Evolutionary conservation across 345 rosid genomes (phyloP), one percentile per base, ranked within the genome.

Genomic region (Arabidopsis suecica): DNA sequence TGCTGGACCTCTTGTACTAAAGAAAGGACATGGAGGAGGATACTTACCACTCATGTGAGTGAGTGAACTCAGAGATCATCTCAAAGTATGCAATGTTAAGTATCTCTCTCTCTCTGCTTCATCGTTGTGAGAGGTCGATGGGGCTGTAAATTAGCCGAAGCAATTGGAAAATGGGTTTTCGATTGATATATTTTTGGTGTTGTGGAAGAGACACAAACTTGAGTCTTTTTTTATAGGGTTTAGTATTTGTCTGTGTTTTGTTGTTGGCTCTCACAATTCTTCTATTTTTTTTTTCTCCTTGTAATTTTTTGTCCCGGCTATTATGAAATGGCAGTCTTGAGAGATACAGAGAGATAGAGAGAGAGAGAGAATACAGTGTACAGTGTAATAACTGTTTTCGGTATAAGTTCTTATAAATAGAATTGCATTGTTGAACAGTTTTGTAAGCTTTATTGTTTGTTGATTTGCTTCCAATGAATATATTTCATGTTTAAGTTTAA

Each of bases 11-110:
- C 93, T 93, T 33, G 88, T 95, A 22, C 83, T 92, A 18, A 81
- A 93, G 76, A 90, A 78, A 84, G 98, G 99, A 50, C 99, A 92
- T 5, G 99, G 99, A 5, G 99, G 99, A 57, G 96, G 94, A 28
- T 95, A 85, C 86, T 86, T 95, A 56, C 99, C 99, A 3, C 78
- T 95, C 73, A 95, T 92, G 99, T 92, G 83, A 92, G 65, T 62
- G 63, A 40, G 45, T 20, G 62, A 45, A 49, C 48, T 25, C 55
- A 60, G 28, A 57, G 71, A 70, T 62, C 65, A 63, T 34, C 28
- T 22, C 33, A 42, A 67, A 76, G 34, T 75, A 56, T 77, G 72
- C 67, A 58, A 7, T 58, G 30, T 32, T 54, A 51, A 36, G 59
- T 20, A 28, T 65, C 71, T 64, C 61, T 49, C 61, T 49, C 37